Conservation (phyloP, 805 yeast species). For the Saccharomycopsis malanga region DNA sequence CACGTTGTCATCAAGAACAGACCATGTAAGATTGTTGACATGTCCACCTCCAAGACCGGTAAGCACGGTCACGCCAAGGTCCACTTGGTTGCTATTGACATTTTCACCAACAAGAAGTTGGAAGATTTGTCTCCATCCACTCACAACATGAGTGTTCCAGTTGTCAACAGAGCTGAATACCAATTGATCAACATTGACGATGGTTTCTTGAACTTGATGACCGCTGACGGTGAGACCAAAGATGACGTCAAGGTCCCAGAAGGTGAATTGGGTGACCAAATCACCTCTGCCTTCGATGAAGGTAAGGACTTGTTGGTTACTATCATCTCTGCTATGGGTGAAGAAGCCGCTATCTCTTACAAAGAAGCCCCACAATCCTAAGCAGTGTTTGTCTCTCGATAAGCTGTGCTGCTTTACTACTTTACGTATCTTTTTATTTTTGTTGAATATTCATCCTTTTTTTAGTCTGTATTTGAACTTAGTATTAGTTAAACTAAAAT, state of each 20-base stretch:
- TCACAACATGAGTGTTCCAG: conserved; percentile 99
- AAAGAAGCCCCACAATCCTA: conserved; percentile 99
- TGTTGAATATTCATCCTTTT: not conserved
- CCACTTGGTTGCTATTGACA: conserved; percentile 97
- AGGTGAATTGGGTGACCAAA: conserved; percentile 91
- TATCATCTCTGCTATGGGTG: conserved; percentile 97
- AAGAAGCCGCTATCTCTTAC: conserved; percentile 97
- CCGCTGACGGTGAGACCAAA: conserved; percentile 96
- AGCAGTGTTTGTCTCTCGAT: too few relatives aligned
- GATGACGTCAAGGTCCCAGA: conserved; percentile 98
- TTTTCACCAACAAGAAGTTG: conserved; percentile 98
- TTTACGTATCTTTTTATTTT: not conserved
- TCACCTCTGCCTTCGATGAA: conserved; percentile 91
- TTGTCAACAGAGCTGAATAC: conserved; percentile 91
- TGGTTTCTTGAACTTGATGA: conserved; percentile 95
- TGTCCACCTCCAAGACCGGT: conserved; percentile 99
- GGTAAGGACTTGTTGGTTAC: conserved; percentile 98
- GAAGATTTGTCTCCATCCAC: conserved; percentile 99
- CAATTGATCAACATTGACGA: conserved; percentile 98
- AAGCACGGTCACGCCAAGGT: conserved; percentile 99
- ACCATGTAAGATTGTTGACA: conserved; percentile 99
- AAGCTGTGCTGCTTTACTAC: too few relatives aligned
- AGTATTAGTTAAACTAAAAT: too few relatives aligned
- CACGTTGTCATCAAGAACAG: conserved; percentile 98
- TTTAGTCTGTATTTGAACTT: too few relatives aligned